Conservation (phyloP, 2,329 filamentous ascomycete genomes). For the Colletotrichum spaethianum region DNA sequence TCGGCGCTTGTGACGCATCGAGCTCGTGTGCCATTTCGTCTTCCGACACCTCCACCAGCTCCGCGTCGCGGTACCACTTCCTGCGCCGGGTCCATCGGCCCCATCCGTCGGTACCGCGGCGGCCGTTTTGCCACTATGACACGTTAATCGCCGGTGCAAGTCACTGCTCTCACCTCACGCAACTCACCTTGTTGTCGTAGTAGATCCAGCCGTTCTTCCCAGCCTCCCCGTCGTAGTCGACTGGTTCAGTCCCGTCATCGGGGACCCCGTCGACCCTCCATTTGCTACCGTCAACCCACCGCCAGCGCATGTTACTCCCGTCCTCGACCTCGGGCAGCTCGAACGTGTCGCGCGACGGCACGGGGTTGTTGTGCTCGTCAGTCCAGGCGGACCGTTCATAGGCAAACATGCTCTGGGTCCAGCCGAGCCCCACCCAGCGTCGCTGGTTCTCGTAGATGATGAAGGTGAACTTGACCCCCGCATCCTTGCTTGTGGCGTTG, state of each 20-base stretch:
- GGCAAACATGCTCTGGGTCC: slow-evolving; percentile 91
- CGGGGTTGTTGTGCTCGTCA: slow-evolving; percentile 91
- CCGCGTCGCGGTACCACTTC: slow-evolving; percentile 97
- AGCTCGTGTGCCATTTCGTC: slow-evolving; percentile 44
- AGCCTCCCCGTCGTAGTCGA: slow-evolving; percentile 70
- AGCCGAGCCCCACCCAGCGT: slow-evolving; percentile 93
- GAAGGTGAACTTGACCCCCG: slow-evolving; percentile 95
- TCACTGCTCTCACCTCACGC: background rate
- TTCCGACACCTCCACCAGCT: slow-evolving; percentile 82
- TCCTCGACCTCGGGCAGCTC: slow-evolving; percentile 75
- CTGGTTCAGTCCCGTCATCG: slow-evolving; percentile 61
- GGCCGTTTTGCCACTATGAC: slow-evolving; percentile 87
- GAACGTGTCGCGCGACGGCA: slow-evolving; percentile 80
- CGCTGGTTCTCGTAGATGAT: slow-evolving; percentile 97
- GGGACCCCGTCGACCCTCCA: slow-evolving; percentile 88
- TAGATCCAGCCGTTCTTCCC: slow-evolving; percentile 91
- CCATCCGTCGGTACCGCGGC: slow-evolving; percentile 90
- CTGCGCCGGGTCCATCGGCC: slow-evolving; percentile 91
- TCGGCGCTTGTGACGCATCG: slow-evolving; percentile 29
- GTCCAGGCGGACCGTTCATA: slow-evolving; percentile 95
- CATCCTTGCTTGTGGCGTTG: slow-evolving; percentile 66
- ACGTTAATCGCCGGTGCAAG: background rate
- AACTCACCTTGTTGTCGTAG: slow-evolving; percentile 91
- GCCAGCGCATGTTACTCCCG: slow-evolving; percentile 69
- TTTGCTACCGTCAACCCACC: slow-evolving; percentile 87